These are phyloP conservation scores for Prosopis cineraria DNA, from an alignment of 306 rosid genomes.

Conservation along the genomic window DNA sequence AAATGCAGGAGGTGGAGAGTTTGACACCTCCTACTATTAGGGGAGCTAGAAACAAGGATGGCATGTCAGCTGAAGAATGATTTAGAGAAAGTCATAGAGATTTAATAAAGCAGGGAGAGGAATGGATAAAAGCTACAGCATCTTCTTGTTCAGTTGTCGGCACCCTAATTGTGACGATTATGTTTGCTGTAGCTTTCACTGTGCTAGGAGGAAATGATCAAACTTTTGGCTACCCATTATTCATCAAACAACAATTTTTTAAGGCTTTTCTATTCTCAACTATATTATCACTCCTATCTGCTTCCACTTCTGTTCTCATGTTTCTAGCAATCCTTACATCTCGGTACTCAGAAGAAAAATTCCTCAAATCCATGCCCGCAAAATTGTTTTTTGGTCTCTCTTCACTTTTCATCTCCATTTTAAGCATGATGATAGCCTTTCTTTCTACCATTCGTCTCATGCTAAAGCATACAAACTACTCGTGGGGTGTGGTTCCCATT, in stretches of 20 bases:
- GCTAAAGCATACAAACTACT: neutral
- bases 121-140: slow-evolving; percentile 18
- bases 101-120: slow-evolving; percentile 11
- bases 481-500: neutral
- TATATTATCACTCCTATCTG: slow-evolving; percentile 6
- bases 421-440: slow-evolving; percentile 15
- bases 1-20: slow-evolving; percentile 24
- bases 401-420: neutral
- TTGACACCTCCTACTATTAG: neutral
- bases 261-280: neutral
- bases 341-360: slow-evolving; percentile 9
- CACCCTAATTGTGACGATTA: neutral
- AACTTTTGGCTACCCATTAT: neutral
- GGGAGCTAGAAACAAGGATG: neutral
- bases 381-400: slow-evolving; percentile 14
- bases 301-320: slow-evolving; percentile 10
- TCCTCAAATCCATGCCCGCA: neutral
- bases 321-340: slow-evolving; percentile 9
- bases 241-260: neutral
- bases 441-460: neutral
- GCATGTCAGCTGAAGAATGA: neutral
- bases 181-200: neutral
- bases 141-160: neutral
- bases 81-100: neutral
- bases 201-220: slow-evolving; percentile 20